Evolutionary conservation across 2,329 filamentous ascomycete species (phyloP).

Genomic region (Alternaria rosae): DNA sequence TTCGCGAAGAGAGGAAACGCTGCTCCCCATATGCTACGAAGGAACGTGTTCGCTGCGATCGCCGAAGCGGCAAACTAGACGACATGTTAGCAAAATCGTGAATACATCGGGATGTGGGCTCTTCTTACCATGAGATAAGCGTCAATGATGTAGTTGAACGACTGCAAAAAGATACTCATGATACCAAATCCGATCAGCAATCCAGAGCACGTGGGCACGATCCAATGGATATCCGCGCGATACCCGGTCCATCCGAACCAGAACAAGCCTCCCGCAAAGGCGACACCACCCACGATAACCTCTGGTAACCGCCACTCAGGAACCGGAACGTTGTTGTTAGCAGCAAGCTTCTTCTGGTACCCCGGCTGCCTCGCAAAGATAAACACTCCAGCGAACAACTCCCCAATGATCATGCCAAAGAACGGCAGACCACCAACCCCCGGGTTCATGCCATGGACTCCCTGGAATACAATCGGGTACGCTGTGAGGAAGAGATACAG

Average conservation of each 20-base stretch:
- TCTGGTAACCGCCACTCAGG: constrained; percentile 66
- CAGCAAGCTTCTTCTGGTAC: constrained; percentile 65
- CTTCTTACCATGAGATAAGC: constrained; percentile 60
- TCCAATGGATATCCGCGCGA: constrained; percentile 53
- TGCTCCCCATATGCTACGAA: constrained; percentile 59
- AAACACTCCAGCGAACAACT: constrained; percentile 70
- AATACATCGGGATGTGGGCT: no score
- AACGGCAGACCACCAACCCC: constrained; percentile 82
- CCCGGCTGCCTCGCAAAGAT: constrained; percentile 72
- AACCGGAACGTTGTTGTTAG: constrained; percentile 59
- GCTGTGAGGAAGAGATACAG: constrained; percentile 88
- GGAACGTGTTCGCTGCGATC: constrained; percentile 64
- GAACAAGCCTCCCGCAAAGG: constrained; percentile 51
- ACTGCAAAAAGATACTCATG: constrained; percentile 64
- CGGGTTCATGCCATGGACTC: constrained; percentile 72
- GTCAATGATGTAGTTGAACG: constrained; percentile 68
- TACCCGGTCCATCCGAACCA: constrained; percentile 55
- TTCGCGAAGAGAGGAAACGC: constrained; percentile 63
- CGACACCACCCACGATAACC: constrained; percentile 60
- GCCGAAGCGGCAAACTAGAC: constrained; percentile 59
- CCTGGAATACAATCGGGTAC: constrained; percentile 80
- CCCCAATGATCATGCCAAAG: constrained; percentile 82
- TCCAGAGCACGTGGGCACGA: constrained; percentile 54
- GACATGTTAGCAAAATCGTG: constrained; percentile 14
- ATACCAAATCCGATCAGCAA: constrained; percentile 65